Percentiles rank a stretch among this genome's conserved stretches.
Conservation (phyloP, 2,329 filamentous ascomycete species). For the Colletotrichum kahawae region DNA sequence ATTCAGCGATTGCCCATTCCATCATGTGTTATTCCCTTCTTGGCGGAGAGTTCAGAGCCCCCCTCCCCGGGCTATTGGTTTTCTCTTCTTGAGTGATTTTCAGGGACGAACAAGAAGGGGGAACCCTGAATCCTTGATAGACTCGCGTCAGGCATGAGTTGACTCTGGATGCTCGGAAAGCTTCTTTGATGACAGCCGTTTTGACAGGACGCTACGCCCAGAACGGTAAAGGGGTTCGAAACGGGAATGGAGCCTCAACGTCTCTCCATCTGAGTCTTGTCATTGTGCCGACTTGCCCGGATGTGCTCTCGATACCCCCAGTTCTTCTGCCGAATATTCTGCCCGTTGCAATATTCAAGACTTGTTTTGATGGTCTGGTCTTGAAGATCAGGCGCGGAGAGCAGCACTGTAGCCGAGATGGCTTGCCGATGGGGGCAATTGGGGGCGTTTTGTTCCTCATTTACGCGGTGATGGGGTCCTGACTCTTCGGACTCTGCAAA, state of each 20-base stretch:
- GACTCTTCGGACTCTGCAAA: background rate
- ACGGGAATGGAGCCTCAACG: background rate
- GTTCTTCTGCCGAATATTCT: background rate
- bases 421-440: background rate
- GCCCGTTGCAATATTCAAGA: background rate
- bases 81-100: background rate
- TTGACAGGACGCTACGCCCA: slow-evolving; percentile 9
- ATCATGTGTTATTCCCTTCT: background rate
- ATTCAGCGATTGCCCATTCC: background rate
- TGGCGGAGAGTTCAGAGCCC: background rate
- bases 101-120: background rate
- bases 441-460: background rate
- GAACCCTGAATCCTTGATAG: background rate
- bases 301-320: background rate
- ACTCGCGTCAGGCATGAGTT: background rate
- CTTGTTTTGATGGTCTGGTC: background rate
- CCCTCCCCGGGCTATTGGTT: background rate
- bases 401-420: background rate
- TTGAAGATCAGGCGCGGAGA: background rate
- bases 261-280: background rate
- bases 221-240: background rate
- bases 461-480: background rate
- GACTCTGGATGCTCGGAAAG: background rate
- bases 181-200: slow-evolving; percentile 1
- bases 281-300: background rate